These are phyloP conservation scores for Rhizopogon vinicolor DNA, from an alignment of 768 basidiomycete genomes.

Conservation along the genomic window DNA sequence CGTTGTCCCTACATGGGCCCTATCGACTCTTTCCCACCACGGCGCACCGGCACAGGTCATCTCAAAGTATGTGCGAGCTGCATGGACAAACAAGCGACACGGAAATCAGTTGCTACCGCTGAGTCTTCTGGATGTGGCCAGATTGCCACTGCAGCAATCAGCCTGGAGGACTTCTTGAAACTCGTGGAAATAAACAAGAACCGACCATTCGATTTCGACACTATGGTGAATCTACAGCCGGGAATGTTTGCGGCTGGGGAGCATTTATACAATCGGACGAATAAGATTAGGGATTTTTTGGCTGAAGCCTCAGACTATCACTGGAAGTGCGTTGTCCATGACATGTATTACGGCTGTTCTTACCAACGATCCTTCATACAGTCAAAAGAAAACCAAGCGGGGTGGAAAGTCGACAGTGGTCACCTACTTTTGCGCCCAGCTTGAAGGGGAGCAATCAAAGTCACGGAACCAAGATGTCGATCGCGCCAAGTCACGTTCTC, in stretches of 20 bases:
- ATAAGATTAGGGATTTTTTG: constrained; percentile 29
- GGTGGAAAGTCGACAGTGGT: constrained; percentile 31
- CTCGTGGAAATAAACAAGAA: constrained; percentile 28
- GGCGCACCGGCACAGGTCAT: constrained; percentile 24
- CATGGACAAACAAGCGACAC: constrained; percentile 30
- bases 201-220: constrained; percentile 29
- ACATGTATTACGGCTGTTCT: neutral
- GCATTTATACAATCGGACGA: constrained; percentile 30
- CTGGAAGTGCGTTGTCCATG: constrained; percentile 24
- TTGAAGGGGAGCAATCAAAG: constrained; percentile 30
- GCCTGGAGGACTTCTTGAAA: constrained; percentile 28
- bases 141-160: constrained; percentile 31
- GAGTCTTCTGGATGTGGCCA: constrained; percentile 26
- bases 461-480: constrained; percentile 27
- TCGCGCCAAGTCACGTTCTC: constrained; percentile 27
- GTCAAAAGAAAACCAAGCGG: constrained; percentile 31
- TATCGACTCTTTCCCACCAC: constrained; percentile 21
- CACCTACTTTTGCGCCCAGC: constrained; percentile 30
- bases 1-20: constrained; percentile 27
- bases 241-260: constrained; percentile 28
- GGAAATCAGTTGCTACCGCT: constrained; percentile 24
- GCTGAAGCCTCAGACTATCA: constrained; percentile 32
- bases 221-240: constrained; percentile 28
- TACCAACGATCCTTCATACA: constrained; percentile 3
- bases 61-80: constrained; percentile 28